Evolutionary conservation across 768 basidiomycete genomes (phyloP).

Genomic region (Mycena albidolilacea): DNA sequence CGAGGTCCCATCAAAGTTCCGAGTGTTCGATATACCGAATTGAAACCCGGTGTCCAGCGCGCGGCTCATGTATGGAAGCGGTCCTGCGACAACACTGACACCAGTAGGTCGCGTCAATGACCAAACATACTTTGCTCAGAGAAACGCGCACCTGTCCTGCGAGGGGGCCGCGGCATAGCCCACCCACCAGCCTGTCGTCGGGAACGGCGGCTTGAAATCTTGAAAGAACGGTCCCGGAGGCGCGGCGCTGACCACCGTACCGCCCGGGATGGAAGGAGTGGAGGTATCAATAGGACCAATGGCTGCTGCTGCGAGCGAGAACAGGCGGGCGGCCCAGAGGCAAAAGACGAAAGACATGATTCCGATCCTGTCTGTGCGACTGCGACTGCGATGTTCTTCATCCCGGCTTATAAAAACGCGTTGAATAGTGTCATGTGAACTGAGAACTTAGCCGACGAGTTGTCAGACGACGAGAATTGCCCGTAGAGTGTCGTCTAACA

Average conservation of each 20-base stretch:
- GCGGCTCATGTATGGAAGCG: constrained; percentile 51
- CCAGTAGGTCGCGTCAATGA: neutral
- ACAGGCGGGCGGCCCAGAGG: constrained; percentile 21
- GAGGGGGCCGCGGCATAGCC: constrained; percentile 47
- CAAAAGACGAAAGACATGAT: constrained; percentile 25
- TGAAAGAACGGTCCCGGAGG: constrained; percentile 53
- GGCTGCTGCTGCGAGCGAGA: constrained; percentile 16
- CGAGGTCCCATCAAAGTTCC: constrained; percentile 51
- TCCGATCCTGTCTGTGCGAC: neutral
- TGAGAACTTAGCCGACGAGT: neutral
- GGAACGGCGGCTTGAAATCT: constrained; percentile 50
- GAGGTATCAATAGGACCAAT: constrained; percentile 37
- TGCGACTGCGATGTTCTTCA: neutral
- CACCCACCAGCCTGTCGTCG: constrained; percentile 55
- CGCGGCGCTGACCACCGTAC: constrained; percentile 27
- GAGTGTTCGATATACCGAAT: constrained; percentile 49
- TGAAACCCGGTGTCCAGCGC: constrained; percentile 45
- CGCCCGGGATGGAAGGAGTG: constrained; percentile 27
- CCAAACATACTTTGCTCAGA: neutral
- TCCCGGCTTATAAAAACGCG: constrained; percentile 14
- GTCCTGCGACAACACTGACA: constrained; percentile 47
- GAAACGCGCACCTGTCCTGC: constrained; percentile 41
- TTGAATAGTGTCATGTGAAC: constrained; percentile 16
- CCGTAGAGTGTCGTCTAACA: neutral
- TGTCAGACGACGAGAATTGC: neutral